phyloP scores from a whole-genome alignment of 805 yeast genomes.

The Candida cerambycidarum region DNA sequence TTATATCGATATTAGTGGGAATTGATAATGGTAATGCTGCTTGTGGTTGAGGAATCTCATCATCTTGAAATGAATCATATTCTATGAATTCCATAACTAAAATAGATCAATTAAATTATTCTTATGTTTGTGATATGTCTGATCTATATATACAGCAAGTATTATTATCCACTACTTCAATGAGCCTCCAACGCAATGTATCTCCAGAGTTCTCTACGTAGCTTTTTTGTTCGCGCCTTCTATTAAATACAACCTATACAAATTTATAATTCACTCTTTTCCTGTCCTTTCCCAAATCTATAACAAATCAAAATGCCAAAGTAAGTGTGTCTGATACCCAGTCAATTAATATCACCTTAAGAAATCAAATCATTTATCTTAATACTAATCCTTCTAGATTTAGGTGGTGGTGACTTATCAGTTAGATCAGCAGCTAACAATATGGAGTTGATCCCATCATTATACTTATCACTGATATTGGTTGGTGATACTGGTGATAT shows the following conservation, averaged over 20 bases:
- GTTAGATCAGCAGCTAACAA: slow-evolving; percentile 27
- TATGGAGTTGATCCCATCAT: slow-evolving; percentile 30
- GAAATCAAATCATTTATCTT: slow-evolving; percentile 32
- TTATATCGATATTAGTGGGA: slow-evolving; percentile 30
- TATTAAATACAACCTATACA: slow-evolving; percentile 1
- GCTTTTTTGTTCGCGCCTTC: neutral
- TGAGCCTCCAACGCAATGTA: too few species aligned
- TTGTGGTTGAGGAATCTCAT: slow-evolving; percentile 39
- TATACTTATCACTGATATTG: neutral
- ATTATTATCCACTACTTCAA: too few species aligned
- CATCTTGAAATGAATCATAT: slow-evolving; percentile 33
- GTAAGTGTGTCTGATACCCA: too few species aligned
- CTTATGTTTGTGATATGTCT: too few species aligned
- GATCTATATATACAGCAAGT: neutral
- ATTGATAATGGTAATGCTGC: slow-evolving; percentile 45
- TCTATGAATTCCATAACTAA: slow-evolving; percentile 41
- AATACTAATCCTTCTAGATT: slow-evolving; percentile 19
- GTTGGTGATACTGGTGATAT: slow-evolving; percentile 4
- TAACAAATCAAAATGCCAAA: too few species aligned
- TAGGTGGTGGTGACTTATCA: slow-evolving; percentile 9
- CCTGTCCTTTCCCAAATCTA: too few species aligned
- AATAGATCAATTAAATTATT: neutral
- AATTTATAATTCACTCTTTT: neutral
- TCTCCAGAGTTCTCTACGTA: neutral
- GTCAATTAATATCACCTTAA: slow-evolving; percentile 8